These are phyloP conservation scores for Sistotremastrum suecicum DNA, from an alignment of 768 basidiomycete genomes.

Conservation along the genomic window DNA sequence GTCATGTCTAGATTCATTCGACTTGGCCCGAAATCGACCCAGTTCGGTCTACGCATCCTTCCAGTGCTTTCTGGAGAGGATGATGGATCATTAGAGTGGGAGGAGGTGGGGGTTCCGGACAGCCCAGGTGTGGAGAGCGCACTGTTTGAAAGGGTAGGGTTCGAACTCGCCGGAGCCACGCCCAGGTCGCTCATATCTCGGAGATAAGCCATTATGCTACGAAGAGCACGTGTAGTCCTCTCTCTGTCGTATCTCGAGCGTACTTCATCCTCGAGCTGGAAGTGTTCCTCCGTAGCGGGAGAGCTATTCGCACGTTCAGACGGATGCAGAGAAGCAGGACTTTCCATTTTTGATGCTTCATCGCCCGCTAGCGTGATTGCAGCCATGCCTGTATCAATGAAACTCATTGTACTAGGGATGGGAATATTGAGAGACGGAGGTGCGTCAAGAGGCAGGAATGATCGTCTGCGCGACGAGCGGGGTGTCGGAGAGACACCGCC, in stretches of 20 bases:
- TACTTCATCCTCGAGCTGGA: slow-evolving; percentile 51
- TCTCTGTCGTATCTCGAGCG: slow-evolving; percentile 34
- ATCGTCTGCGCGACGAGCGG: slow-evolving; percentile 58
- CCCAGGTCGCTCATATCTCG: slow-evolving; percentile 91
- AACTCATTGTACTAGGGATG: slow-evolving; percentile 48
- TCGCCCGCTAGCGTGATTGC: slow-evolving; percentile 25
- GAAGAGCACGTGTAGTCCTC: slow-evolving; percentile 64
- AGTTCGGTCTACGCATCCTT: not conserved
- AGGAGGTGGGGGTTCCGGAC: too few relatives aligned
- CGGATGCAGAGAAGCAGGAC: not conserved
- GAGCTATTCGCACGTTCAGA: slow-evolving; percentile 10
- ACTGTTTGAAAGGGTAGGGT: too few relatives aligned
- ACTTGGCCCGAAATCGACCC: too few relatives aligned
- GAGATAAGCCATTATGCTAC: slow-evolving; percentile 91
- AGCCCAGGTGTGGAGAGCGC: not conserved
- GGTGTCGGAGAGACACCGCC: slow-evolving; percentile 20
- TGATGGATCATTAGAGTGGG: too few relatives aligned
- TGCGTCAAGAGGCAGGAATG: slow-evolving; percentile 77
- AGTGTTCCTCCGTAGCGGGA: slow-evolving; percentile 28
- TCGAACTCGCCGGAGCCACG: slow-evolving; percentile 20
- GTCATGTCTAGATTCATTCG: too few relatives aligned
- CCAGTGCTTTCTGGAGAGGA: too few relatives aligned
- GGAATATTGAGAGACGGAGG: slow-evolving; percentile 46
- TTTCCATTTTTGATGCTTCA: not conserved
- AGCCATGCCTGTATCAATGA: slow-evolving; percentile 34